phyloP scores from a whole-genome alignment of 139 green algal genomes.

The Desmodesmus armatus region DNA sequence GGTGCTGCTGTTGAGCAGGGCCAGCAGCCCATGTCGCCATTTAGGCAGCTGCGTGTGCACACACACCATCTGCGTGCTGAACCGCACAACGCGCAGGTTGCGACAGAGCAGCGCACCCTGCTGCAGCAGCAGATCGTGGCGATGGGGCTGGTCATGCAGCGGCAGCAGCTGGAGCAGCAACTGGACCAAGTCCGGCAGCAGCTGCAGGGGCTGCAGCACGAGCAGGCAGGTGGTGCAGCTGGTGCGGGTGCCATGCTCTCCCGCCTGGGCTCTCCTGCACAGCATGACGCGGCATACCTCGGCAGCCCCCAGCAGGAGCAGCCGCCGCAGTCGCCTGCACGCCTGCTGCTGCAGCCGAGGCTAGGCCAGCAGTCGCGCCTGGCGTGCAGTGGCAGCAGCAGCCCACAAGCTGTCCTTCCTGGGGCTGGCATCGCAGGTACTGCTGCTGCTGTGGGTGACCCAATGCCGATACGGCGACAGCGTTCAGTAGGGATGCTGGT shows the following conservation, averaged over 20 bases:
- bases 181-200: constrained; percentile 18
- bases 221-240: neutral
- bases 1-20: neutral
- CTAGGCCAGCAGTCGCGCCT: neutral
- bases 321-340: neutral
- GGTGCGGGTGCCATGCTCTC: neutral
- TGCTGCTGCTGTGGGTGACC: neutral
- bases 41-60: neutral
- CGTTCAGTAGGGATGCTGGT: neutral
- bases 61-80: constrained; percentile 18
- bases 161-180: constrained; percentile 14
- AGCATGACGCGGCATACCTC: neutral
- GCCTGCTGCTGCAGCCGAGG: neutral
- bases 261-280: neutral
- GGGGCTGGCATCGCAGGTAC: neutral
- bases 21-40: neutral
- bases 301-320: neutral
- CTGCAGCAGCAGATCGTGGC: constrained; percentile 17
- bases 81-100: neutral
- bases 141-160: constrained; percentile 16
- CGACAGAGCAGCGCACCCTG: constrained; percentile 16
- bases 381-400: neutral
- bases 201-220: constrained; percentile 1
- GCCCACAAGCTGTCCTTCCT: neutral
- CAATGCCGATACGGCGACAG: neutral